Evolutionary conservation across 495 filamentous ascomycete genomes (phyloP).

Genomic region (Hypoxylon trugodes): DNA sequence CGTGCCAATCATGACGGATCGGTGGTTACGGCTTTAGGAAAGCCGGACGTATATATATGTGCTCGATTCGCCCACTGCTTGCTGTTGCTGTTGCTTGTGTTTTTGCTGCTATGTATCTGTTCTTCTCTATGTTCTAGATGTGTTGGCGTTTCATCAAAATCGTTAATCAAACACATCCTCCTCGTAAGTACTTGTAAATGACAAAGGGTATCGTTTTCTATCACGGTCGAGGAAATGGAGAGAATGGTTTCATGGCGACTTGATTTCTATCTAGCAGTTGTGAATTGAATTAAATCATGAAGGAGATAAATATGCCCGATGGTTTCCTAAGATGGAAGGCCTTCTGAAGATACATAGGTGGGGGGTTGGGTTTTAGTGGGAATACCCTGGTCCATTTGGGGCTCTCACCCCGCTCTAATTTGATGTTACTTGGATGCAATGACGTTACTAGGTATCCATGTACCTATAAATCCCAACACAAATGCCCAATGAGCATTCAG

Average conservation of each 20-base stretch:
- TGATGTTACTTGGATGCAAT: no score
- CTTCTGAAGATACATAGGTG: no score
- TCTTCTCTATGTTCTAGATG: background rate
- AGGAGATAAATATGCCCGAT: conserved; percentile 2
- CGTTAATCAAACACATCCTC: no score
- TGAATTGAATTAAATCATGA: background rate
- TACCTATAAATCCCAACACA: no score
- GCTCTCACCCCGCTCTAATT: no score
- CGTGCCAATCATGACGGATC: conserved; percentile 47
- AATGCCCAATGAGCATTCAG: no score
- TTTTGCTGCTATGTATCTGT: no score
- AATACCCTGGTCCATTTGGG: no score
- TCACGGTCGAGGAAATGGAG: background rate
- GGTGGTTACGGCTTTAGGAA: conserved; percentile 35
- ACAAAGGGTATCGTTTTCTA: no score
- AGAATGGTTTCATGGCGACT: background rate
- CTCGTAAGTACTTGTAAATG: no score
- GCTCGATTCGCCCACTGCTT: conserved; percentile 9
- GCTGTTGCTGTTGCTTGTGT: background rate
- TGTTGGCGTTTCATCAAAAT: background rate
- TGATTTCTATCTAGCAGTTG: background rate
- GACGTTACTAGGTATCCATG: no score
- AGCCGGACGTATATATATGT: conserved; percentile 17
- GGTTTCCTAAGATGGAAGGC: conserved; percentile 36
- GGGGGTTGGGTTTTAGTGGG: no score